Evolutionary conservation across 108 stramenopile species (phyloP).

Genomic region (Nitzschia sp.): DNA sequence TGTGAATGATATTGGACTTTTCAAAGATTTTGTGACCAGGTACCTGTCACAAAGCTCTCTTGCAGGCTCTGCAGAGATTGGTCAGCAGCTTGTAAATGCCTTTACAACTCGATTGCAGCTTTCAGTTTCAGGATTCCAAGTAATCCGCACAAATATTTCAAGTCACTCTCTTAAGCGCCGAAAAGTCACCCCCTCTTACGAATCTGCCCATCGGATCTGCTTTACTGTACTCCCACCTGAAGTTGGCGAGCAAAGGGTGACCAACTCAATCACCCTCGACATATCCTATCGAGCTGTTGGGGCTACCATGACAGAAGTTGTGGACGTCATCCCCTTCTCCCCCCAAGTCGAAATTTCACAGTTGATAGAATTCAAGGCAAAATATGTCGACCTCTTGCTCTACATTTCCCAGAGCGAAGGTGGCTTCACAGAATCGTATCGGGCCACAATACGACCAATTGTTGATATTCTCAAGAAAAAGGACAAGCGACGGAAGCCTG

Average conservation of each 20-base stretch:
- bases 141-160: constrained; percentile 40
- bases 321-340: neutral
- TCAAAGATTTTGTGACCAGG: constrained; percentile 35
- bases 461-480: constrained; percentile 35
- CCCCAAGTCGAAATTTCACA: constrained; percentile 36
- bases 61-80: constrained; percentile 7
- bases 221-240: constrained; percentile 40
- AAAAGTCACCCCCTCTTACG: neutral
- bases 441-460: constrained; percentile 42
- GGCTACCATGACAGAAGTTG: constrained; percentile 20
- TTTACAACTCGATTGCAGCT: constrained; percentile 26
- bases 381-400: constrained; percentile 52
- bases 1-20: constrained; percentile 18
- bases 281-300: constrained; percentile 34
- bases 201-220: constrained; percentile 14
- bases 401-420: constrained; percentile 51
- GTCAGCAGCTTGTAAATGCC: constrained; percentile 23
- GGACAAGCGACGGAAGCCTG: constrained; percentile 8
- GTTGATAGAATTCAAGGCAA: constrained; percentile 38
- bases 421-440: constrained; percentile 53
- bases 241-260: constrained; percentile 54
- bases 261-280: constrained; percentile 44
- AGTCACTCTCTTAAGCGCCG: constrained; percentile 7
- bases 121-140: constrained; percentile 39
- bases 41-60: constrained; percentile 28